A percentile compares a stretch with the other conserved stretches of the same genome.
phyloP scores from a whole-genome alignment of 257 asterid species.

The Echites panduratus region DNA sequence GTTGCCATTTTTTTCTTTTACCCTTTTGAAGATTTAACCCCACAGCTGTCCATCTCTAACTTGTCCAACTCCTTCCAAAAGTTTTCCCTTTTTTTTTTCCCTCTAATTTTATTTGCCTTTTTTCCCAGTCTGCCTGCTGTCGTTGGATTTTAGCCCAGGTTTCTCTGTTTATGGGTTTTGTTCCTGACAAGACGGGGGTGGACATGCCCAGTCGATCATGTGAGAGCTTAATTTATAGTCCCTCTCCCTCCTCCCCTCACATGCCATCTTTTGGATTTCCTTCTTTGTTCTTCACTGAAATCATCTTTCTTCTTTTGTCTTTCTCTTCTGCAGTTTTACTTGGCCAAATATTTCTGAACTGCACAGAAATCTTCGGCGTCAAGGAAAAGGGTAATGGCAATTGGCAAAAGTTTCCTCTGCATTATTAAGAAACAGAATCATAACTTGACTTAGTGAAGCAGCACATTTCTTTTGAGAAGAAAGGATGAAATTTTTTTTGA shows the following conservation, averaged over 20 bases:
- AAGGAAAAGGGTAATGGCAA: not conserved
- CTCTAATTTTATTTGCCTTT: not conserved
- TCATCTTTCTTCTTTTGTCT: not conserved
- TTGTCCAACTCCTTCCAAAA: too few relatives aligned
- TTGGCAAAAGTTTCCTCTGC: not conserved
- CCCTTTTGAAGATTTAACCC: not conserved
- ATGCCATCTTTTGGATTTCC: not conserved
- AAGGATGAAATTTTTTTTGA: too few relatives aligned
- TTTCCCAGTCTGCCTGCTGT: not conserved
- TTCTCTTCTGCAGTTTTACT: not conserved
- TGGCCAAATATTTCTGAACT: not conserved
- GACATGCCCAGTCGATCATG: not conserved
- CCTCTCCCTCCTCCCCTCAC: too few relatives aligned
- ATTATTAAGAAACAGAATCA: not conserved
- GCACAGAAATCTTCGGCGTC: not conserved
- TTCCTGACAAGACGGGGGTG: constrained; percentile 6
- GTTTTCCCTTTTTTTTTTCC: not conserved
- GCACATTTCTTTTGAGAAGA: not conserved
- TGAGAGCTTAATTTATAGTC: not conserved
- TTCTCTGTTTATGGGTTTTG: not conserved
- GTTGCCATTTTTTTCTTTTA: not conserved
- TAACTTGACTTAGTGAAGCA: not conserved
- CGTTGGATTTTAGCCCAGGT: not conserved
- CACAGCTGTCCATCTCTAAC: not conserved
- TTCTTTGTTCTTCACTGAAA: not conserved